Evolutionary conservation across 495 filamentous ascomycete species (phyloP), one percentile per base, ranked within the genome.

Genomic region (Talaromyces borbonicus): DNA sequence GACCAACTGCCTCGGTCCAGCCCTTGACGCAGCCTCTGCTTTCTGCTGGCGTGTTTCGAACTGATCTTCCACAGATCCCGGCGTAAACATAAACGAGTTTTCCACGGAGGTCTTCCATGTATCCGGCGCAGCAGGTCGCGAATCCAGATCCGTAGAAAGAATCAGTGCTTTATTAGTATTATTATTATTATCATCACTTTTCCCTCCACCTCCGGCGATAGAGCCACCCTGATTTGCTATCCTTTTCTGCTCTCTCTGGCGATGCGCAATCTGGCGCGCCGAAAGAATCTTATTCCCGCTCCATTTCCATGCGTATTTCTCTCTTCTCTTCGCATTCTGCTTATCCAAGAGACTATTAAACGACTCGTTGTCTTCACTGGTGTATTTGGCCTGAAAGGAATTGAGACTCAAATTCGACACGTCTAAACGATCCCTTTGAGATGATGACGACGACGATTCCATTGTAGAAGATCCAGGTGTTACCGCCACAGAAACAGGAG

Each of bases 341-440:
- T 83, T 87, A 65, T 98, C 92, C 9, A 98, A 67, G 1, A 97
- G 71, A 55, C 83, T 83, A 63, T 94, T 90, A 69, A 98, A 96
- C 40, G 81, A 87, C 55, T 95, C 90, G 56, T 97, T 96, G 60
- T 98, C 92, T 63, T 98, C 92, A 52, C 85, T 92, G 4, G 90
- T 97, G 62, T 95, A 97, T 55, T 85, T 87, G 5, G 84, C 74
- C 53, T 97, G 92, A 55, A 97, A 98, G 3, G 83, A 77, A 38
- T 79, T 72, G 8, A 98, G 75, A 38, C 80, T 84, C 65, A 97
- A 80, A 54, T 80, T 83, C 9, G 84, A 83, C 2, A 67, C 66
- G 59, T 97, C 86, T 24, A 90, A 69, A n/a, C 69, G 58, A 38
- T 71, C 67, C 55, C 65, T 69, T 27, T 18, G 38, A 63, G 55